Evolutionary conservation across 1,284 basidiomycete genomes (phyloP).

Genomic region (Mycosarcoma maydis): DNA sequence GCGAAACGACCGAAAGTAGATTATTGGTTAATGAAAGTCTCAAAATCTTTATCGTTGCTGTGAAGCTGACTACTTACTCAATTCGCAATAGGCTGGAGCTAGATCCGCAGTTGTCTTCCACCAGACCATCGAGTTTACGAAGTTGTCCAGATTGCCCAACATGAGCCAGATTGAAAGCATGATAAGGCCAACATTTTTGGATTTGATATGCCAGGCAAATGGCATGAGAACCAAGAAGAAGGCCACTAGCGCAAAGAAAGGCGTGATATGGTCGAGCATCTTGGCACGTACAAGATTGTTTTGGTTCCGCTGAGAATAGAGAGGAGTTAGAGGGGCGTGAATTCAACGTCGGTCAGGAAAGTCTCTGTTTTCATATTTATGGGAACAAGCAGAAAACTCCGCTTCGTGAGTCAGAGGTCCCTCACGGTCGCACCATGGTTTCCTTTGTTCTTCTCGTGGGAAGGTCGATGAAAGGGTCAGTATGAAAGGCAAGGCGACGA

Average conservation of each 20-base stretch:
- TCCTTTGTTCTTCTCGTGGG: no score
- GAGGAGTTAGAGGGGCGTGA: no score
- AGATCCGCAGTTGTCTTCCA: slow-evolving; percentile 1
- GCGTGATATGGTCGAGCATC: slow-evolving; percentile 20
- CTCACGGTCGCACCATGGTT: no score
- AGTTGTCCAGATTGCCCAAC: slow-evolving; percentile 18
- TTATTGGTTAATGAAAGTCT: neutral
- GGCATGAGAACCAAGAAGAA: slow-evolving; percentile 7
- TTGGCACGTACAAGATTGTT: neutral
- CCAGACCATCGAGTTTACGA: slow-evolving; percentile 17
- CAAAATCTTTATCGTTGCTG: neutral
- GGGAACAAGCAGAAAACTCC: neutral
- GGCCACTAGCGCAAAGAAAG: slow-evolving; percentile 8
- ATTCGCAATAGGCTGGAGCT: slow-evolving; percentile 16
- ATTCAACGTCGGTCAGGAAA: neutral
- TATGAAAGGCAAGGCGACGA: no score
- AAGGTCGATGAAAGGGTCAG: no score
- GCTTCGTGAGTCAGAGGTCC: no score
- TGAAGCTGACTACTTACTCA: slow-evolving; percentile 11
- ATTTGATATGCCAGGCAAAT: slow-evolving; percentile 19
- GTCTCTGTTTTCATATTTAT: neutral
- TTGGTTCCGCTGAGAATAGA: no score
- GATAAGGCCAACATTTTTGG: slow-evolving; percentile 16
- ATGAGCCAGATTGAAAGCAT: slow-evolving; percentile 5
- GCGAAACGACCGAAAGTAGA: neutral